Percentiles rank a stretch among this genome's conserved stretches.
phyloP scores from a whole-genome alignment of 192 early-diverging fungal species.

The Linnemannia elongata region DNA sequence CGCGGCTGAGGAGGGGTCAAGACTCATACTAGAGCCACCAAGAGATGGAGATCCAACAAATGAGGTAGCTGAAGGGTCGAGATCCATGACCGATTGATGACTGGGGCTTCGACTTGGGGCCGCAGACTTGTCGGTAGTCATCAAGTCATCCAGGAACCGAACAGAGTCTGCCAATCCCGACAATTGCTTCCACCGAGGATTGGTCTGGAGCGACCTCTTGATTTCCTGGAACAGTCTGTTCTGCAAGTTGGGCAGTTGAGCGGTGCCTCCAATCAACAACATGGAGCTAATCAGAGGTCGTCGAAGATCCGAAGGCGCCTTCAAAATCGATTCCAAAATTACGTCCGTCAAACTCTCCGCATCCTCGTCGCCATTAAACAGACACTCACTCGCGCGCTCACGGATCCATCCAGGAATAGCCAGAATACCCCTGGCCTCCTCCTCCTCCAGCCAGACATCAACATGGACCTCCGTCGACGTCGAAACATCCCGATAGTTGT shows the following conservation, averaged over 20 bases:
- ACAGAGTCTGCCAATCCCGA: conserved; percentile 63
- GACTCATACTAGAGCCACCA: not conserved
- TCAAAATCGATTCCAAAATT: conserved; percentile 33
- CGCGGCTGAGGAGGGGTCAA: not conserved
- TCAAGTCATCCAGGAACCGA: conserved; percentile 68
- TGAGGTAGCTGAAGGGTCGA: conserved; percentile 3
- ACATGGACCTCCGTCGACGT: conserved; percentile 63
- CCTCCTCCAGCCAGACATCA: conserved; percentile 52
- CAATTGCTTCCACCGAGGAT: conserved; percentile 63
- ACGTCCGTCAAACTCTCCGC: conserved; percentile 63
- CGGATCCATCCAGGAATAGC: conserved; percentile 89
- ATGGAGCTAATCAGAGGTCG: conserved; percentile 72
- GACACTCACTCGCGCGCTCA: conserved; percentile 81
- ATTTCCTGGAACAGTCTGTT: conserved; percentile 74
- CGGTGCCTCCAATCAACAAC: conserved; percentile 83
- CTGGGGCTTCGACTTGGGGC: conserved; percentile 14
- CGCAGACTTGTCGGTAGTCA: conserved; percentile 27
- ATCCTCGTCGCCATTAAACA: conserved; percentile 85
- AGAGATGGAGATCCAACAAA: not conserved
- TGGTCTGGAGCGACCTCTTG: conserved; percentile 59
- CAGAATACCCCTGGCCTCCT: conserved; percentile 58
- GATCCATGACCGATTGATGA: conserved; percentile 32
- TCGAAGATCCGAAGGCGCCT: conserved; percentile 81
- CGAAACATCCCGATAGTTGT: conserved; percentile 59
- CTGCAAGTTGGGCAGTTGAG: conserved; percentile 81